These are phyloP conservation scores for Boletus rex-veris DNA, from an alignment of 768 basidiomycete species.

Conservation along the genomic window DNA sequence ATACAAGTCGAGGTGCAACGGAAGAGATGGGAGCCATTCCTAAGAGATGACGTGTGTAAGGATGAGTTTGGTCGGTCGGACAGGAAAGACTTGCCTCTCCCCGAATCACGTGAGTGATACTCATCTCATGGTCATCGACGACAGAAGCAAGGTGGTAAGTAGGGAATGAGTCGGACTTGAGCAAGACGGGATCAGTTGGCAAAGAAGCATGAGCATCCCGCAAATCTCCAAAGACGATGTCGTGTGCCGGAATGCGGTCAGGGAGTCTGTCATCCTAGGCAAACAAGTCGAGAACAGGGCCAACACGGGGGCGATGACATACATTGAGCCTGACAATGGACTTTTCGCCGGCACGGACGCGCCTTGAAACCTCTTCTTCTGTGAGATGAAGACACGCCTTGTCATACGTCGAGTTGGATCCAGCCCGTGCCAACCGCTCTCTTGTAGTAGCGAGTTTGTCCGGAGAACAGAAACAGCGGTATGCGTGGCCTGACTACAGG, in stretches of 20 bases:
- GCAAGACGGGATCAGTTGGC: conserved; percentile 84
- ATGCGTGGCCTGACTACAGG: conserved; percentile 77
- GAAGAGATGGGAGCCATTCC: conserved; percentile 96
- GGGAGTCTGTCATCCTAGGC: conserved; percentile 59
- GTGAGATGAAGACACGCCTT: conserved; percentile 82
- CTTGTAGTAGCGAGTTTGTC: conserved; percentile 67
- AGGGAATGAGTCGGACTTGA: conserved; percentile 91
- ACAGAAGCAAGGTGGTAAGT: conserved; percentile 97
- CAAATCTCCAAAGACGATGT: conserved; percentile 74
- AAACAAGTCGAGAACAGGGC: background rate
- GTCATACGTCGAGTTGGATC: conserved; percentile 84
- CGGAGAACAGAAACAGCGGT: conserved; percentile 90
- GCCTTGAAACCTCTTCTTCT: conserved; percentile 78
- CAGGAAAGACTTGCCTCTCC: conserved; percentile 65
- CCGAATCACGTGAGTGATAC: conserved; percentile 90
- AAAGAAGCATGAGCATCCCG: conserved; percentile 75
- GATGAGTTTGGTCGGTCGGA: background rate
- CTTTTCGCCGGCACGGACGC: conserved; percentile 70
- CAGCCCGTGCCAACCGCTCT: conserved; percentile 63
- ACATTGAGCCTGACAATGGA: conserved; percentile 89
- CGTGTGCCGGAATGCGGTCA: conserved; percentile 45
- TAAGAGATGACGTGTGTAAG: conserved; percentile 28
- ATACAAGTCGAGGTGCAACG: conserved; percentile 89
- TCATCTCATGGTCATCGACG: conserved; percentile 95
- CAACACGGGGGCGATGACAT: conserved; percentile 17